These are phyloP conservation scores for Panicum virgatum DNA, from an alignment of 202 grass and related monocot genomes.

Conservation along the genomic window DNA sequence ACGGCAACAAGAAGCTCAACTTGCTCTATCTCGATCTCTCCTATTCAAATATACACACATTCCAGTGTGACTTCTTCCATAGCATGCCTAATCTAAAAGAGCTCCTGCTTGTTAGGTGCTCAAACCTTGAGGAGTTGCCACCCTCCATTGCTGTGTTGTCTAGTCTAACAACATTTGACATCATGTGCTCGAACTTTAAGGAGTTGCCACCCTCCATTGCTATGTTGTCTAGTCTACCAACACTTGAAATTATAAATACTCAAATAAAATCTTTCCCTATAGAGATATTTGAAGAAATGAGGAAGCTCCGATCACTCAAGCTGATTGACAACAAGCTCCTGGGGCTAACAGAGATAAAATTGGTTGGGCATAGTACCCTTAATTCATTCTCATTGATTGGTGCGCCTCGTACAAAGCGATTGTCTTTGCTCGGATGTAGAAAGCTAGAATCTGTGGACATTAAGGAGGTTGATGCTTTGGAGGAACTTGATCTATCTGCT, in stretches of 20 bases:
- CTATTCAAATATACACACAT: neutral
- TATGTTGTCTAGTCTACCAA: neutral
- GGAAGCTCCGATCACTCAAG: neutral
- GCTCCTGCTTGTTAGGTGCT: neutral
- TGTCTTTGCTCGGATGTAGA: neutral
- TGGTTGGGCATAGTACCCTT: conserved; percentile 15
- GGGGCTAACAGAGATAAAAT: too few relatives aligned
- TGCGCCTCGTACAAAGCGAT: neutral
- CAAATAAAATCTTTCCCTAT: neutral
- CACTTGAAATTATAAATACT: neutral
- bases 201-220: neutral
- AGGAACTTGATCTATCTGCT: conserved; percentile 8
- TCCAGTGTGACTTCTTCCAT: neutral
- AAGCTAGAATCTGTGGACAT: neutral
- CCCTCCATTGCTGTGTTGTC: neutral
- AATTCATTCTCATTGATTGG: neutral
- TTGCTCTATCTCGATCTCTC: neutral
- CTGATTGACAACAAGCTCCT: neutral
- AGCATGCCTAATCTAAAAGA: conserved; percentile 15
- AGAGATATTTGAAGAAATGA: neutral
- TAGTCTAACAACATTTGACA: neutral
- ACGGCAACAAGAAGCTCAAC: neutral
- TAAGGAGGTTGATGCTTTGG: conserved; percentile 1
- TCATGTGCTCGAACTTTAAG: neutral
- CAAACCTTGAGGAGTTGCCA: conserved; percentile 18